Conservation (phyloP, 768 basidiomycete species). For the Russula sp. region DNA sequence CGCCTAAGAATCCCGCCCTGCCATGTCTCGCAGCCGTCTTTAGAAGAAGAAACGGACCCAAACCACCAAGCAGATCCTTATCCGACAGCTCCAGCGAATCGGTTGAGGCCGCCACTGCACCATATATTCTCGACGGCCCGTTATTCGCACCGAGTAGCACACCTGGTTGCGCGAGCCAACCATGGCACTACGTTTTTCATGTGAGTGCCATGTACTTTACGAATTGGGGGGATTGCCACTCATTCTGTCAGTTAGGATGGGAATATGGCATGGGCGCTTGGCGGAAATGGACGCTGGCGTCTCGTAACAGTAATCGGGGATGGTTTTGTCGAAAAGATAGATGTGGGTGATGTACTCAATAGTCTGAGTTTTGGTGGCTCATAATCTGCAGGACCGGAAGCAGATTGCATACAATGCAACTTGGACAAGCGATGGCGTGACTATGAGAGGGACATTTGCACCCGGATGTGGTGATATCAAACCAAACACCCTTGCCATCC, state of each 20-base stretch:
- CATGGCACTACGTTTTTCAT: constrained; percentile 13
- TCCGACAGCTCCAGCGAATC: background rate
- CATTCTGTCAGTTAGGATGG: constrained; percentile 4
- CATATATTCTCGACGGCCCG: background rate
- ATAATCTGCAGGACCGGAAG: constrained; percentile 1
- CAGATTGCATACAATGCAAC: constrained; percentile 11
- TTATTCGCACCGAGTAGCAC: constrained; percentile 3
- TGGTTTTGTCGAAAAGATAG: constrained; percentile 9
- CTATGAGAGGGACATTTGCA: constrained; percentile 10
- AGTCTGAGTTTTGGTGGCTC: background rate
- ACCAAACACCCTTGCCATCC: constrained; percentile 6
- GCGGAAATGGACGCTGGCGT: constrained; percentile 13
- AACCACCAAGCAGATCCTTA: background rate
- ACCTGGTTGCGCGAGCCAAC: constrained; percentile 13
- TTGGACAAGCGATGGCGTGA: constrained; percentile 1
- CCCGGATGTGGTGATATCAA: constrained; percentile 15
- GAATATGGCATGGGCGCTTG: constrained; percentile 8
- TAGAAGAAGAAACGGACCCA: background rate
- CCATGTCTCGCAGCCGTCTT: background rate
- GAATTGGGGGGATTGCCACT: background rate
- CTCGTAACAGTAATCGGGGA: constrained; percentile 10
- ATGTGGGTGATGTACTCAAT: background rate
- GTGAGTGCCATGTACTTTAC: background rate
- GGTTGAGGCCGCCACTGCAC: background rate
- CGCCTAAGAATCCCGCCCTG: background rate